Evolutionary conservation across 2,329 filamentous ascomycete species (phyloP), one percentile per base, ranked within the genome.

Genomic region (Botrytis tulipae): DNA sequence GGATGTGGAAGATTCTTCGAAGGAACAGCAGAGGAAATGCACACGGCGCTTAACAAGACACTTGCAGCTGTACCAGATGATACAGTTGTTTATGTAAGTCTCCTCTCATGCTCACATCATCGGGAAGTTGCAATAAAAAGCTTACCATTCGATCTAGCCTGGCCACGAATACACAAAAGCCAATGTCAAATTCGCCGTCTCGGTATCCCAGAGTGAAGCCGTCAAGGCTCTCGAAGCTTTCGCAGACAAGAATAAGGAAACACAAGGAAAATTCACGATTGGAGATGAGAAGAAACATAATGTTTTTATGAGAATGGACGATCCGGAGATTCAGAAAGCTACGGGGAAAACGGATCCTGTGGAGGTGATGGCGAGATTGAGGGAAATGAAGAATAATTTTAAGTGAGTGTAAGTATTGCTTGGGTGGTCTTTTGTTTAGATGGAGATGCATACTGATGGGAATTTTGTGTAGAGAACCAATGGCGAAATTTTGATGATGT

Each of bases 141-240:
- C 71, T 62, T 1, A 73, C 10, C 12, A 14, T 25, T 73, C 22
- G 1, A 59, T 35, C 35, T 75, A 95, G 91, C 95, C 95, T 29
- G 96, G 96, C 6, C 96, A 99, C 80, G 96, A 98, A 83, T 99
- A 99, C 84, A 99, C 96, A n/a, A 97, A 96, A 83, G 88, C 92
- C 70, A 99, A 99, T 80, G 94, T 96, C 79, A 94, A 94, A 82
- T 99, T 99, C 81, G 91, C 90, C 66, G 84, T 92, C 74, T 92
- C 91, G 3, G 92, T 98, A 25, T 85, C 92, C 73, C 90, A 93
- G 79, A 92, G 88, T 60, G 90, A 93, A 67, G 86, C 93, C 0
- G 89, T 98, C 76, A 90, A 92, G 85, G 92, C 91, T 78, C 86
- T 99, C 46, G 86, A 93, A 77, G 86, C 87, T 0, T 98, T 94